phyloP scores from a whole-genome alignment of 1,284 basidiomycete species.

The Porodaedalea pini region DNA sequence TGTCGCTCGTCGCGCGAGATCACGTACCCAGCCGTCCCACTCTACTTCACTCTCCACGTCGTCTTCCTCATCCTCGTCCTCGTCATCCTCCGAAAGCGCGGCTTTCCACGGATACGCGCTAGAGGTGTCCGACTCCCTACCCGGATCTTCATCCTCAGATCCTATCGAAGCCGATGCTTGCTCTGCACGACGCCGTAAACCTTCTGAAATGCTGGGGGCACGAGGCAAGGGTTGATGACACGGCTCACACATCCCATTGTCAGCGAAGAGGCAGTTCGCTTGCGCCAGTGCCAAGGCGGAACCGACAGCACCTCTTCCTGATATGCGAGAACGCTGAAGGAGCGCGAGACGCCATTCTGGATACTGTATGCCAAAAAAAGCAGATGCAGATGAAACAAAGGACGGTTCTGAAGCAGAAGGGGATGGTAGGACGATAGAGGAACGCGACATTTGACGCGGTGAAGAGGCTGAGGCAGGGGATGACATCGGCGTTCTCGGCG shows the following conservation, averaged over 20 bases:
- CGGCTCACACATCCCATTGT: conserved; percentile 8
- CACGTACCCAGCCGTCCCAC: conserved; percentile 56
- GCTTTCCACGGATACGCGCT: neutral
- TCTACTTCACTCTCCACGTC: conserved; percentile 51
- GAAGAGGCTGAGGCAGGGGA: conserved; percentile 23
- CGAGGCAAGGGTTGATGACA: conserved; percentile 14
- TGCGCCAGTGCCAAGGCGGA: conserved; percentile 38
- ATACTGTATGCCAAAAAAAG: conserved; percentile 42
- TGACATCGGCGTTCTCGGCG: conserved; percentile 26
- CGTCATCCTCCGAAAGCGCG: conserved; percentile 25
- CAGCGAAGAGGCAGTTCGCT: conserved; percentile 41
- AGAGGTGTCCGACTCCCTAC: conserved; percentile 13
- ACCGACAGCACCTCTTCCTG: conserved; percentile 53
- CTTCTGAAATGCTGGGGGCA: conserved; percentile 18
- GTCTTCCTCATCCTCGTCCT: conserved; percentile 33
- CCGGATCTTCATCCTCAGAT: conserved; percentile 20
- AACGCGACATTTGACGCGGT: conserved; percentile 7
- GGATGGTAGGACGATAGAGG: conserved; percentile 16
- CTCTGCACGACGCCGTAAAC: conserved; percentile 9
- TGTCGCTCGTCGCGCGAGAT: conserved; percentile 42
- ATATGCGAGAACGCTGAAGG: conserved; percentile 45
- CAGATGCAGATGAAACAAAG: neutral
- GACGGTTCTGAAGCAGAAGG: conserved; percentile 7
- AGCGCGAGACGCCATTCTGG: conserved; percentile 58
- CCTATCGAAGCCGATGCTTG: neutral